A percentile compares a stretch with the other conserved stretches of the same genome.
Conservation (phyloP, 31 red algal genomes). For the Endocladia muricata region DNA sequence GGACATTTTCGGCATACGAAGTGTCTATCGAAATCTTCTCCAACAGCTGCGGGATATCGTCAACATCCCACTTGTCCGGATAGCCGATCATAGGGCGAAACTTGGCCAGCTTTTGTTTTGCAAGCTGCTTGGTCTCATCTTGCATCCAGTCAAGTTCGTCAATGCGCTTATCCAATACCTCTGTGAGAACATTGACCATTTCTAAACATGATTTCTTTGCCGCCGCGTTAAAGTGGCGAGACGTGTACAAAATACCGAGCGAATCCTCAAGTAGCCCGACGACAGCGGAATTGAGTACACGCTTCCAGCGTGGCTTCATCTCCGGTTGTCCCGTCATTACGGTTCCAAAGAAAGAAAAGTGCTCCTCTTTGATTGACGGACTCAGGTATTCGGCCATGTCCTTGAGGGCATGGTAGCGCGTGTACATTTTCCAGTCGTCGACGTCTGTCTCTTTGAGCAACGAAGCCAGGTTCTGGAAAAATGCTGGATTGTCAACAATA, state of each 20-base stretch:
- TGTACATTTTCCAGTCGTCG: conserved; percentile 56
- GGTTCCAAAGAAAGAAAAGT: conserved; percentile 70
- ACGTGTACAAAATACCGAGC: conserved; percentile 74
- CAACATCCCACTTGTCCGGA: conserved; percentile 78
- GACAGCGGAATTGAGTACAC: conserved; percentile 46
- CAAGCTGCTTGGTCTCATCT: conserved; percentile 61
- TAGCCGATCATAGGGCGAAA: conserved; percentile 76
- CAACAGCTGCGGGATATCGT: conserved; percentile 49
- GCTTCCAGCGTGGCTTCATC: conserved; percentile 75
- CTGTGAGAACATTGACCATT: conserved; percentile 67
- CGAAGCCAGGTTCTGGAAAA: conserved; percentile 36
- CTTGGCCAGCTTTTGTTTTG: conserved; percentile 50
- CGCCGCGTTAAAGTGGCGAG: conserved; percentile 43
- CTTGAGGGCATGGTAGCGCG: conserved; percentile 48
- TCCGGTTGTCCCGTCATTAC: conserved; percentile 70
- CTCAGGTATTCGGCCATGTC: conserved; percentile 32
- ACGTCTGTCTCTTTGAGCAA: conserved; percentile 39
- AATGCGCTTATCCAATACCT: conserved; percentile 48
- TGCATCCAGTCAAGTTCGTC: conserved; percentile 79
- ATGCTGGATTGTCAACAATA: conserved; percentile 65
- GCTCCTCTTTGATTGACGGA: conserved; percentile 34
- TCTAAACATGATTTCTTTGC: conserved; percentile 65
- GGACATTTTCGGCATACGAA: conserved; percentile 54
- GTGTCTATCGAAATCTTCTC: conserved; percentile 37
- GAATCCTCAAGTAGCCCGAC: conserved; percentile 48